Percentiles rank a stretch among this genome's conserved stretches.
Evolutionary conservation across 768 basidiomycete species (phyloP).

Genomic region (Pleurotus salmoneostramineus): DNA sequence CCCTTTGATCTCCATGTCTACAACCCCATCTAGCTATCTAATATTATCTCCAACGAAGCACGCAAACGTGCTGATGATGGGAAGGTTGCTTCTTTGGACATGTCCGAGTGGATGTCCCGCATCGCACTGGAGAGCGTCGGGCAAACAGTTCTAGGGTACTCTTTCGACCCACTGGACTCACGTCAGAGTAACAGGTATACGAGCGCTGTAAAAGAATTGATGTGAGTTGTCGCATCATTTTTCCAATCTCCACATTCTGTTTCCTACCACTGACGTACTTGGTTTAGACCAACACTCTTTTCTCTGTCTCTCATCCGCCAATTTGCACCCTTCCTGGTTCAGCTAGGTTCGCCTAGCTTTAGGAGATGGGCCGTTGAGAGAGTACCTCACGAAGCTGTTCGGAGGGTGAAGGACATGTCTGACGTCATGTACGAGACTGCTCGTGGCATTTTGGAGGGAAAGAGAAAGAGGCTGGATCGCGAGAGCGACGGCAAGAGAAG

Average conservation of each 20-base stretch:
- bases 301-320: slow-evolving; percentile 40
- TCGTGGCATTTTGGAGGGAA: slow-evolving; percentile 32
- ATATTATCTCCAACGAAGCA: slow-evolving; percentile 20
- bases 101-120: slow-evolving; percentile 44
- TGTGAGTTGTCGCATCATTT: slow-evolving; percentile 24
- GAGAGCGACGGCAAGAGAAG: slow-evolving; percentile 24
- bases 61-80: slow-evolving; percentile 6
- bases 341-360: slow-evolving; percentile 36
- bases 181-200: slow-evolving; percentile 39
- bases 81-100: slow-evolving; percentile 28
- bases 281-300: slow-evolving; percentile 39
- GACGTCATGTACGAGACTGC: slow-evolving; percentile 45
- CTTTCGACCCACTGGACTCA: slow-evolving; percentile 42
- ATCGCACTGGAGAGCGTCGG: slow-evolving; percentile 41
- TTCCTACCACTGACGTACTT: background rate
- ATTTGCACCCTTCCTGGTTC: slow-evolving; percentile 39
- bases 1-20: background rate
- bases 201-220: slow-evolving; percentile 38
- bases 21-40: slow-evolving; percentile 18
- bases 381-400: slow-evolving; percentile 32
- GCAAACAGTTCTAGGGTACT: slow-evolving; percentile 39
- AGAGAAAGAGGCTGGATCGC: slow-evolving; percentile 23
- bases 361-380: slow-evolving; percentile 39
- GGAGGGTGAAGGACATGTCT: slow-evolving; percentile 40
- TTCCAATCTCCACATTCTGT: background rate